These are phyloP conservation scores for Colletotrichum horii DNA, from an alignment of 2,329 filamentous ascomycete genomes.

Conservation along the genomic window DNA sequence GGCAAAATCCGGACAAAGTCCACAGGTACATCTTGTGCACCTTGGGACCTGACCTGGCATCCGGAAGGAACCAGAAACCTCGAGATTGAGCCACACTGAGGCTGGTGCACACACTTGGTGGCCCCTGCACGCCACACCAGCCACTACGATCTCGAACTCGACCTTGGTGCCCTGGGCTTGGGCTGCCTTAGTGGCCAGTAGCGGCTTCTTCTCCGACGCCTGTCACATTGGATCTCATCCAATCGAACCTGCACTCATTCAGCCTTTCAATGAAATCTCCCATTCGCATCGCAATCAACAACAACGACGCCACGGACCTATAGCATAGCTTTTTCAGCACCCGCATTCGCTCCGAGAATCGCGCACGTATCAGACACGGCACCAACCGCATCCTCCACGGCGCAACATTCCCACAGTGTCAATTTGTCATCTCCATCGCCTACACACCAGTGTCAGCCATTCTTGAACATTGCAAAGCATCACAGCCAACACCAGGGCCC, in stretches of 20 bases:
- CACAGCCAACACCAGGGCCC: not conserved
- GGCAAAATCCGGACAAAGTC: not conserved
- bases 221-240: constrained; percentile 4
- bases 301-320: not conserved
- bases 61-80: not conserved
- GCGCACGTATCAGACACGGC: not conserved
- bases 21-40: not conserved
- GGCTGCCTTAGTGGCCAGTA: not conserved
- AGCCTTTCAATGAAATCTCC: not conserved
- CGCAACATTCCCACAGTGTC: not conserved
- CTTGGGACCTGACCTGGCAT: not conserved
- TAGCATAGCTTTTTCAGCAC: not conserved
- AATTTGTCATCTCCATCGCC: not conserved
- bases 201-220: not conserved
- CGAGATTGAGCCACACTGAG: not conserved
- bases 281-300: constrained; percentile 5
- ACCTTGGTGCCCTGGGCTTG: not conserved
- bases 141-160: not conserved
- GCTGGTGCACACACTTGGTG: not conserved
- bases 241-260: not conserved
- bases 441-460: not conserved
- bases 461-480: not conserved
- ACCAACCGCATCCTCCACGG: not conserved
- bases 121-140: not conserved
- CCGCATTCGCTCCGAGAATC: not conserved